Base-by-base conservation (phyloP, 345 rosid genomes). In the Rhizophora mangle region DNA sequence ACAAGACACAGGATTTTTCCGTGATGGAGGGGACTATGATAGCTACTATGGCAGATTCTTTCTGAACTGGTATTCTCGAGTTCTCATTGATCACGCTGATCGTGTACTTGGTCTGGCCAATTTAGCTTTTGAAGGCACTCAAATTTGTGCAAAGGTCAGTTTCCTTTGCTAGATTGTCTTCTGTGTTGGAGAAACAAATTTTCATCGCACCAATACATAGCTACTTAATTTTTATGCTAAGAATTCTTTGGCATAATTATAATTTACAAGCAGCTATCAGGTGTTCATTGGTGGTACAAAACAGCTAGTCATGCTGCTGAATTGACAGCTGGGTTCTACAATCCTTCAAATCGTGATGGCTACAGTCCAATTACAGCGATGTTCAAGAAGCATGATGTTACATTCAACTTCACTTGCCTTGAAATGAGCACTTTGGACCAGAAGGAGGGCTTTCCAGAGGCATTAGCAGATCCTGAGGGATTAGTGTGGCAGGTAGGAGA, bases 221-320 rank as follows among this genome's bases (percentile, higher is more conserved):
- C 6, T 27, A 0, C 13, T 15, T 26, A 15, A 9, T 62, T 71
- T 70, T 63, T 36, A 29, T 71, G 52, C 62, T n/a, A 1, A 62
- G 9, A 4, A 2, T 36, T 26, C 29, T 70, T 64, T n/a, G 32
- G 72, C 63, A 49, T 65, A 67, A 71, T 86, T 78, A 11, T 72
- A 72, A 72, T 77, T 79, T 69, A 77, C 64, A 74, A 82, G 78
- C 93, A 91, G 98, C 82, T 94, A 55, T 87, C 97, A 83, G 96
- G 92, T 68, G 83, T 88, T 69, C 88, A 95, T 76, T 95, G 99
- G 97, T 90, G 97, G 96, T 92, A 90, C 81, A 92, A 89, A 83
- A 88, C 97, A 70, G 81, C 87, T 63, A 88, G 96, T 85, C 97
- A 95, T 79, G 96, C 99, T 60, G 93, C 99, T 69, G 97, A 95